Evolutionary conservation across 2,329 filamentous ascomycete species (phyloP).

Genomic region (Hypoxylon sp.): DNA sequence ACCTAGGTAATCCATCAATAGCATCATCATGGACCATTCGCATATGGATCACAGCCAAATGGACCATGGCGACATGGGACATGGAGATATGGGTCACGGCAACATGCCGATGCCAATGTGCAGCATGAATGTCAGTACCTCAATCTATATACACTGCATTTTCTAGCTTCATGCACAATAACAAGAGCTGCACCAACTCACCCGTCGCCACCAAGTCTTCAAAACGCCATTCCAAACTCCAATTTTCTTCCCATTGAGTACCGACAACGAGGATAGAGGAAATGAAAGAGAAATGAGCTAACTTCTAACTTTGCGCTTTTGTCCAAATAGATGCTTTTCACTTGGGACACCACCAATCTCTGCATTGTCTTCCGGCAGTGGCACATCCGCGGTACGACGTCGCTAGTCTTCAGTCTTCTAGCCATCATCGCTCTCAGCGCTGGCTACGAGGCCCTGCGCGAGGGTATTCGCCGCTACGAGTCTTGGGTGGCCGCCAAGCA

Average conservation of each 20-base stretch:
- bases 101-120: slow-evolving; percentile 70
- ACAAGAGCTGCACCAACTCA: slow-evolving; percentile 23
- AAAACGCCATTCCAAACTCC: slow-evolving; percentile 1
- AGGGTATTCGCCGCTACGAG: slow-evolving; percentile 84
- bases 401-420: slow-evolving; percentile 85
- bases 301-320: slow-evolving; percentile 21
- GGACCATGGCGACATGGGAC: slow-evolving; percentile 67
- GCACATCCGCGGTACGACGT: slow-evolving; percentile 82
- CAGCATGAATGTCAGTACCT: slow-evolving; percentile 85
- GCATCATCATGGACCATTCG: slow-evolving; percentile 57
- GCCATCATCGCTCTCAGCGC: slow-evolving; percentile 86
- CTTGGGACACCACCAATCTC: slow-evolving; percentile 92
- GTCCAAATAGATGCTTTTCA: slow-evolving; percentile 89
- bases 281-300: slow-evolving; percentile 21
- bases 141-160: slow-evolving; percentile 9
- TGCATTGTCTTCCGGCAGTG: slow-evolving; percentile 96
- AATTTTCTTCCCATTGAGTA: slow-evolving; percentile 29
- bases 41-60: slow-evolving; percentile 64
- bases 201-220: slow-evolving; percentile 19
- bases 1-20: slow-evolving; percentile 9
- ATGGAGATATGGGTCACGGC: slow-evolving; percentile 70
- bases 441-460: slow-evolving; percentile 92
- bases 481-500: slow-evolving; percentile 63
- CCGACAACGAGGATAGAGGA: slow-evolving; percentile 5
- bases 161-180: slow-evolving; percentile 21